Evolutionary conservation across 805 yeast genomes (phyloP), one percentile per base, ranked within the genome.

Genomic region (Ogataea parapolymorpha): DNA sequence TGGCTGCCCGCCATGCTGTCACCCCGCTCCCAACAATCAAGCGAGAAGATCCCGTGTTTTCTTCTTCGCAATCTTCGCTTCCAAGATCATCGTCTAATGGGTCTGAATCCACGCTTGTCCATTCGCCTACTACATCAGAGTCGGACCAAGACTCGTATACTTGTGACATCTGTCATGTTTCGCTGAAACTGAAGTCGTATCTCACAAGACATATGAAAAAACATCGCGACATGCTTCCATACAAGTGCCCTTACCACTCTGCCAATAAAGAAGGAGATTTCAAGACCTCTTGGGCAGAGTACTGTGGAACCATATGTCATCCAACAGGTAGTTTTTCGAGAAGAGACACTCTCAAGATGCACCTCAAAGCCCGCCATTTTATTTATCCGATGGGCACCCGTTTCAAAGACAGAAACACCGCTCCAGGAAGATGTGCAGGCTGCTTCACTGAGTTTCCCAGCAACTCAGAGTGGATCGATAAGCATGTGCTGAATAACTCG

Each of bases 271-370:
- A 23, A 2, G 8, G 11, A 6, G 16, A 25, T 11, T 10, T 18
- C 11, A 13, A 22, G 7, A 20, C 27, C 12, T 18, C 16, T 13
- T 40, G 43, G 43, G 22, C n/a, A 26, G 34, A 29, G 10, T 20
- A 40, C 12, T 13, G 33, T 12, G 63, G 63, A 2, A 54, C 66
- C 37, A 66, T 69, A 46, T 77, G 82, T 47, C 82, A 76, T 52
- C 74, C 78, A 14, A 72, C 70, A 16, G 82, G 82, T 6, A 79
- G 79, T 4, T 77, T 77, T 50, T 74, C 81, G 5, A 64, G 82
- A 53, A 65, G 81, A 51, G 82, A 77, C 54, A 76, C 82, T 6
- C 75, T 73, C 56, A 75, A 75, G 50, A 77, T 79, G 2, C 82
- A 77, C 55, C 64, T 77, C 38, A 76, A 75, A 51, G 71, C 80